Evolutionary conservation across 129 eudicot species (phyloP).

Genomic region (Deinandra increscens): DNA sequence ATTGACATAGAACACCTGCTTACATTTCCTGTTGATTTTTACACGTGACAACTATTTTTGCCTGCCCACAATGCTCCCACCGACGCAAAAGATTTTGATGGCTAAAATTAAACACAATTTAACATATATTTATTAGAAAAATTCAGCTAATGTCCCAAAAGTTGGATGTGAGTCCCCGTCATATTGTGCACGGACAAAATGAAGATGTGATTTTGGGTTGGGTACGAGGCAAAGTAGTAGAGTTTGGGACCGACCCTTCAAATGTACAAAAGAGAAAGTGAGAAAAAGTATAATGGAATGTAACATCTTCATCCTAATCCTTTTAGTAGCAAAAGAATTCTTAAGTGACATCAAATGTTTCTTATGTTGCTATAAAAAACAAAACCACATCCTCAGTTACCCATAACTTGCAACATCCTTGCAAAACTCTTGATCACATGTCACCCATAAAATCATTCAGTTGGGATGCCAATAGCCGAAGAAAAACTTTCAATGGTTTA

Average conservation of each 20-base stretch:
- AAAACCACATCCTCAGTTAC: not conserved
- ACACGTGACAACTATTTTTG: constrained; percentile 91
- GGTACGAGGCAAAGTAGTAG: too few relatives aligned
- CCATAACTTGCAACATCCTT: not conserved
- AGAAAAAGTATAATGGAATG: not conserved
- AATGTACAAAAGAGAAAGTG: not conserved
- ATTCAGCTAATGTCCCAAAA: constrained; percentile 4
- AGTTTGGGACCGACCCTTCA: too few relatives aligned
- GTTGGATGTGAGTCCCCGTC: not conserved
- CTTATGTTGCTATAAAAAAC: not conserved
- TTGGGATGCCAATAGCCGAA: too few relatives aligned
- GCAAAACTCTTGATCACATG: too few relatives aligned
- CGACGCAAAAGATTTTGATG: constrained; percentile 63
- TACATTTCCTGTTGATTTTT: constrained; percentile 98
- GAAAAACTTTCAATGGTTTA: too few relatives aligned
- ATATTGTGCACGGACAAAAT: too few relatives aligned
- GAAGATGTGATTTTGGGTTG: not conserved
- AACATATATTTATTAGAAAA: not conserved
- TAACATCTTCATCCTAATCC: too few relatives aligned
- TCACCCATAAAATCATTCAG: too few relatives aligned
- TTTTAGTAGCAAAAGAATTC: too few relatives aligned
- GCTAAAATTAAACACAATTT: constrained; percentile 41
- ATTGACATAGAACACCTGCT: constrained; percentile 37
- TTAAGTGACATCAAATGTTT: not conserved
- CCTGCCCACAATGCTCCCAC: constrained; percentile 92